Evolutionary conservation across 768 basidiomycete species (phyloP).

Genomic region (Candolleomyces eurysporus): DNA sequence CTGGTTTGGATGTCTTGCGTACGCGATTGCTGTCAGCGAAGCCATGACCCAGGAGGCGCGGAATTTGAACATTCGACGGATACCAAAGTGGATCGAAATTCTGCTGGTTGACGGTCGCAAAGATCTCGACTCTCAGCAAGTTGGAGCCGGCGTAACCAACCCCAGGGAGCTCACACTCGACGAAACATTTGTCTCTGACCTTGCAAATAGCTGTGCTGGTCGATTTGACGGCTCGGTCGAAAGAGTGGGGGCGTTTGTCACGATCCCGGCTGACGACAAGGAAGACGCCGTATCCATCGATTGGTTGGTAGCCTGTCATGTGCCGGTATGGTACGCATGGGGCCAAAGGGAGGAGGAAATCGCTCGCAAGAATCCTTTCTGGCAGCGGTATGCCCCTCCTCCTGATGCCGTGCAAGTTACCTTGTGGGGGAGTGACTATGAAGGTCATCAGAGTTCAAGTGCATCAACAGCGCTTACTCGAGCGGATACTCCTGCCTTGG

Average conservation of each 20-base stretch:
- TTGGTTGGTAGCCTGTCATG: background rate
- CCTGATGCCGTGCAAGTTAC: background rate
- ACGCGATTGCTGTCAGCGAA: constrained; percentile 1
- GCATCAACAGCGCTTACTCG: too few species aligned
- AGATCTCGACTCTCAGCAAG: background rate
- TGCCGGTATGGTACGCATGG: constrained; percentile 1
- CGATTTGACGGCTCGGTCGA: background rate
- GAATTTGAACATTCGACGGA: background rate
- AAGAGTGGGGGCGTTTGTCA: background rate
- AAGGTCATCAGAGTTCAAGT: too few species aligned
- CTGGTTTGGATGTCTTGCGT: background rate
- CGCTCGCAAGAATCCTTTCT: background rate
- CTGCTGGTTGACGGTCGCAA: background rate
- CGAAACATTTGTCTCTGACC: background rate
- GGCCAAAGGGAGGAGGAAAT: background rate
- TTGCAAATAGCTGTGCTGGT: background rate
- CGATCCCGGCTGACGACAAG: background rate
- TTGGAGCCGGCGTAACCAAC: background rate
- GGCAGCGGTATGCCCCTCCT: background rate
- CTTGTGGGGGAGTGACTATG: too few species aligned
- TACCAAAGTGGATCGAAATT: background rate
- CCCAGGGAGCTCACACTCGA: too few species aligned
- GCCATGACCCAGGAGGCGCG: background rate
- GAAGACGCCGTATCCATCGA: background rate
- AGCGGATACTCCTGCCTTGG: too few species aligned